Conservation (phyloP, 345 rosid species). For the Adansonia digitata region DNA sequence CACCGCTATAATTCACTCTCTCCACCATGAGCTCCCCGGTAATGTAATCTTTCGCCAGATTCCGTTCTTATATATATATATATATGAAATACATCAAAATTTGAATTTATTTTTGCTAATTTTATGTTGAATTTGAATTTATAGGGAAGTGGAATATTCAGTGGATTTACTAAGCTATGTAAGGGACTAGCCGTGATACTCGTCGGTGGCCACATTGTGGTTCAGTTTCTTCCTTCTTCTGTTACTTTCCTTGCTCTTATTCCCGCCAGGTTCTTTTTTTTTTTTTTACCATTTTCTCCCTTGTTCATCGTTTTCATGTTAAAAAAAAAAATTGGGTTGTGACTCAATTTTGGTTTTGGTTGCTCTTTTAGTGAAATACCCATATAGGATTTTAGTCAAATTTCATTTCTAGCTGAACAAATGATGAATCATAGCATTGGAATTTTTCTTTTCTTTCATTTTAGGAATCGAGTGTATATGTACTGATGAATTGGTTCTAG, state of each 20-base stretch:
- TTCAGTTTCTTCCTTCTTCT: slow-evolving; percentile 74
- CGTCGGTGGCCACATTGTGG: slow-evolving; percentile 61
- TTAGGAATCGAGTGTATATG: neutral
- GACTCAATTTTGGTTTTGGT: neutral
- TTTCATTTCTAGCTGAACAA: neutral
- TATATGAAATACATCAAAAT: neutral
- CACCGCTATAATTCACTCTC: slow-evolving; percentile 10
- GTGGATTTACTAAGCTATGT: slow-evolving; percentile 81
- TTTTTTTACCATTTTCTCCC: neutral
- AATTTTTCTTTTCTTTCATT: neutral
- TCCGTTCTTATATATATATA: neutral
- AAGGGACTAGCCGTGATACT: slow-evolving; percentile 83
- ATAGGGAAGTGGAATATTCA: slow-evolving; percentile 58
- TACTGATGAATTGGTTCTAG: neutral
- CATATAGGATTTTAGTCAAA: neutral
- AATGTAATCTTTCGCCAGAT: neutral
- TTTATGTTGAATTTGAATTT: neutral
- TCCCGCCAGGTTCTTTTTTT: slow-evolving; percentile 76
- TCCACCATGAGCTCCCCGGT: slow-evolving; percentile 44
- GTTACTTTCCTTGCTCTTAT: slow-evolving; percentile 73
- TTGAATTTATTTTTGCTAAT: too few relatives aligned
- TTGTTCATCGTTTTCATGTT: neutral
- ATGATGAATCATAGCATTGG: neutral
- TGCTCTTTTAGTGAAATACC: neutral
- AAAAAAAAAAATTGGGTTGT: neutral